Evolutionary conservation across 2,329 filamentous ascomycete genomes (phyloP).

Genomic region (Chaetoscypha palmicola): DNA sequence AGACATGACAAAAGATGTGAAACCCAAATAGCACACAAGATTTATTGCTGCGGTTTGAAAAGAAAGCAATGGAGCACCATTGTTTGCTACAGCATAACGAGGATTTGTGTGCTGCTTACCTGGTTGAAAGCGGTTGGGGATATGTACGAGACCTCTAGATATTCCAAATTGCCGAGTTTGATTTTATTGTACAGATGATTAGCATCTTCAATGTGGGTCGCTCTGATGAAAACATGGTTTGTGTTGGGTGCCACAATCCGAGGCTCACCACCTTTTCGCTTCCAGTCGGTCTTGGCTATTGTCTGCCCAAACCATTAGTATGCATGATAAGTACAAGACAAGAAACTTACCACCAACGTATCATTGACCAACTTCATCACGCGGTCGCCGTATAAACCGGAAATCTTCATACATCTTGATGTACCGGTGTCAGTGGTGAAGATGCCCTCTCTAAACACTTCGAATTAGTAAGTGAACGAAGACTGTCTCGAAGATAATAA

Average conservation of each 20-base stretch:
- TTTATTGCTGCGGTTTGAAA: too few species aligned
- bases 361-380: constrained; percentile 14
- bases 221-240: constrained; percentile 18
- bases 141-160: constrained; percentile 25
- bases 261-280: constrained; percentile 3
- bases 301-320: too few species aligned
- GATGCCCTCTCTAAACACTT: too few species aligned
- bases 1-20: too few species aligned
- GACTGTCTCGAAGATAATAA: too few species aligned
- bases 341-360: constrained; percentile 18
- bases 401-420: constrained; percentile 26
- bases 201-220: constrained; percentile 23
- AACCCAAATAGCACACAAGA: too few species aligned
- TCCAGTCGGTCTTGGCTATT: constrained; percentile 11
- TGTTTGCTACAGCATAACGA: too few species aligned
- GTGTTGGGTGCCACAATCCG: constrained; percentile 6
- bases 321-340: too few species aligned
- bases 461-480: too few species aligned
- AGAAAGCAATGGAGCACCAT: too few species aligned
- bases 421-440: constrained; percentile 28
- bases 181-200: constrained; percentile 19
- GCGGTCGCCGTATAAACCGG: constrained; percentile 19
- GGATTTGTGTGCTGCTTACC: too few species aligned
- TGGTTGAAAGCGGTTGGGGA: constrained; percentile 12
- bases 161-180: constrained; percentile 15